A percentile compares a stretch with the other conserved stretches of the same genome.
phyloP scores from a whole-genome alignment of 2,329 filamentous ascomycete species.

The Colletotrichum sp. region DNA sequence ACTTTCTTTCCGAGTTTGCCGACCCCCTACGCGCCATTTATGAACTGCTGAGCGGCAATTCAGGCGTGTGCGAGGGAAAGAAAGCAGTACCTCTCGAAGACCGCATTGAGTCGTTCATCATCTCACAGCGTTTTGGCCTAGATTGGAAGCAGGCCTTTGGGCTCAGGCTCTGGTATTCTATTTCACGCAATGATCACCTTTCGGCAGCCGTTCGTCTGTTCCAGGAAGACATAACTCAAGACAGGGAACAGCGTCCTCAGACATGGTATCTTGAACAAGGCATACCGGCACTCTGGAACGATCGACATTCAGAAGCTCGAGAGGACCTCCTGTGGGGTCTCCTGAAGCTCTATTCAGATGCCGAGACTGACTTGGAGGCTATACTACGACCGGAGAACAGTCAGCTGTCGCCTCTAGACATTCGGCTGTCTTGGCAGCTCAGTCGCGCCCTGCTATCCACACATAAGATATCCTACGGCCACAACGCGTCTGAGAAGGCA shows the following conservation, averaged over 20 bases:
- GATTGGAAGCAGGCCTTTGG: slow-evolving; percentile 96
- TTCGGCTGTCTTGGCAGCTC: slow-evolving; percentile 85
- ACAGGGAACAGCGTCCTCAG: slow-evolving; percentile 74
- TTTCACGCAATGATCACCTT: slow-evolving; percentile 70
- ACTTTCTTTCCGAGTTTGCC: slow-evolving; percentile 85
- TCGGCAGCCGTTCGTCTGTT: slow-evolving; percentile 77
- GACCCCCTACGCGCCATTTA: slow-evolving; percentile 87
- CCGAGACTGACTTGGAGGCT: slow-evolving; percentile 65
- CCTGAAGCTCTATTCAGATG: slow-evolving; percentile 78
- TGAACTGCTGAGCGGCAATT: slow-evolving; percentile 86
- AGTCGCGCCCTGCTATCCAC: slow-evolving; percentile 67
- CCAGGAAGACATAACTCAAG: slow-evolving; percentile 73
- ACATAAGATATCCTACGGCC: slow-evolving; percentile 57
- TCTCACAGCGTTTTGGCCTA: slow-evolving; percentile 83
- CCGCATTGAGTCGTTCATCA: slow-evolving; percentile 77
- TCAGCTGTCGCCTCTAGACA: slow-evolving; percentile 75
- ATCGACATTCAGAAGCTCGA: slow-evolving; percentile 60
- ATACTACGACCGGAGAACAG: slow-evolving; percentile 79
- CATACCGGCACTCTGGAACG: slow-evolving; percentile 64
- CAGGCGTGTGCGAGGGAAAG: slow-evolving; percentile 82
- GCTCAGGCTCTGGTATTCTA: slow-evolving; percentile 88
- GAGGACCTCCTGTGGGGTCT: slow-evolving; percentile 89
- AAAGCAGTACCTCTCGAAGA: slow-evolving; percentile 78
- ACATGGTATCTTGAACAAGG: slow-evolving; percentile 73
- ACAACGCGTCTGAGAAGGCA: slow-evolving; percentile 62